Base-by-base conservation (phyloP, 805 yeast species). In the Teunomyces atbi region DNA sequence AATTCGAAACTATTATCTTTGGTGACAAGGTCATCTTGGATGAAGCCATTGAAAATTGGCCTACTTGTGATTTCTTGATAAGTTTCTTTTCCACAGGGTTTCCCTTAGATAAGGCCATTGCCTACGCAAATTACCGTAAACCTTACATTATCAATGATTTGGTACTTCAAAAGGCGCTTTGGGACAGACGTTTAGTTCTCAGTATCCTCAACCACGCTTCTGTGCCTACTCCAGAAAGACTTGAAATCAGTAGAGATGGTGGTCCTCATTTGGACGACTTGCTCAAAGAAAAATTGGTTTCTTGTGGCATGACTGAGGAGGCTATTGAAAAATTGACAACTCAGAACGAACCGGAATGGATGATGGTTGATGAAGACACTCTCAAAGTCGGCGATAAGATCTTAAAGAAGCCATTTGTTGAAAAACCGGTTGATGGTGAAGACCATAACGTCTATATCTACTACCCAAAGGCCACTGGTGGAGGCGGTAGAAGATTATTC, bases 381-480 rank as follows among this genome's bases (percentile, higher is more conserved):
- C 71, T 86, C 38, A 78, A 77, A 49, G 94, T 87, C 18, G 80
- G 86, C 54, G 97, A 95, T 6, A 65, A 79, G 56, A 70, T 72
- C 6, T 70, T 94, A 70, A 75, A 73, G 34, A 94, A 94, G 62
- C 99, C 99, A 5, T 94, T 83, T 74, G 99, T 94, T 28, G 99
- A 94, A 65, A 94, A 94, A 57, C 99, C 99, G 0, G 98, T 91
- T 3, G 97, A 94, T 65, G 99, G 99, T 45, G 99, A 94, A 68
- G 97, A 94, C 66, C 99, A 94, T 67, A 94, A 94, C 61, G 92
- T 94, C 40, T 88, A 86, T 64, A 91, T 94, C 33, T 94, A 94
- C 68, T 94, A 92, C 64, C 86, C 91, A 29, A 78, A 80, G 47
- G 79, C 85, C 48, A 86, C 86, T 44, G 99, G 99, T 39, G 99